These are phyloP conservation scores for Lepidium africanum DNA, from an alignment of 345 rosid genomes.

Conservation along the genomic window DNA sequence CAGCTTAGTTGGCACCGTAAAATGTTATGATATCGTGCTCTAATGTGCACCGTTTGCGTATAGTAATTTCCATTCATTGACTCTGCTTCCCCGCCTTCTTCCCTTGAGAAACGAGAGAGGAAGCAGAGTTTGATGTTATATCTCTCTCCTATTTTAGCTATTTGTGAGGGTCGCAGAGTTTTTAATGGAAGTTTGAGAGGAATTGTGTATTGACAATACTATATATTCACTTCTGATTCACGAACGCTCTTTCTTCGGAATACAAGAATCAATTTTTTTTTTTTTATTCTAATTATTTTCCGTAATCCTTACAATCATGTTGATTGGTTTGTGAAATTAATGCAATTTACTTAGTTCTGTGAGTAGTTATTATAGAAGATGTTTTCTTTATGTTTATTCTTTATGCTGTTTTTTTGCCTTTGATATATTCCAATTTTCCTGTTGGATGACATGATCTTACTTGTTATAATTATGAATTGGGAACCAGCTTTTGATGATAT, in stretches of 20 bases:
- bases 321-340: neutral
- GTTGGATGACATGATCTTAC: neutral
- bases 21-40: neutral
- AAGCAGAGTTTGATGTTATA: too few relatives aligned
- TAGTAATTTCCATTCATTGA: neutral
- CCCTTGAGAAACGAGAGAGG: neutral
- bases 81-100: constrained; percentile 18
- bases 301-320: too few relatives aligned
- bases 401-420: neutral
- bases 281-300: too few relatives aligned
- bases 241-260: neutral
- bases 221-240: neutral
- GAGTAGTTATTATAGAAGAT: neutral
- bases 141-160: too few relatives aligned
- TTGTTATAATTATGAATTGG: neutral
- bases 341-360: neutral
- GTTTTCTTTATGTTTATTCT: neutral
- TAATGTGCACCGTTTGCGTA: constrained; percentile 5
- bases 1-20: neutral
- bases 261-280: too few relatives aligned
- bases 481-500: constrained; percentile 68
- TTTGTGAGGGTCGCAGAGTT: too few relatives aligned
- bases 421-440: neutral
- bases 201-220: neutral
- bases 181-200: neutral